Base-by-base conservation (phyloP, 768 basidiomycete genomes). In the Tulasnella sp. region DNA sequence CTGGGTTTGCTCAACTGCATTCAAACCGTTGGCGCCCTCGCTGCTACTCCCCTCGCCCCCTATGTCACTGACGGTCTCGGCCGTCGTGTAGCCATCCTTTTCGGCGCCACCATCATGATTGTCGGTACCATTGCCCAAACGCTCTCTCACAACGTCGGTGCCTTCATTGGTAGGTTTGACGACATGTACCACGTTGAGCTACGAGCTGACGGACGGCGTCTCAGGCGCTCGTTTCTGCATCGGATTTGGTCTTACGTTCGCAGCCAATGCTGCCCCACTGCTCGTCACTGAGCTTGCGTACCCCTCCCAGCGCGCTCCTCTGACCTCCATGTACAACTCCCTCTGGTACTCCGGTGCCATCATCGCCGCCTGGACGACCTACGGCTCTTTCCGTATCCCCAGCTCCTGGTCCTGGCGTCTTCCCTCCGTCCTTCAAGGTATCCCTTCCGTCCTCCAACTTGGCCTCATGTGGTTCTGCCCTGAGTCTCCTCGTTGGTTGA, bases 271-370 rank as follows among this genome's bases (percentile, higher is more conserved):
- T 50, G 86, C 88, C 9, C 87, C 89, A 9, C 77, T 90, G 74
- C 70, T 91, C 71, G 80, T 91, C 54, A 83, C 86, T 48, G 89
- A 92, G 69, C 70, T 91, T n/a, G 76, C 88, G 1, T 90, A 90
- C 67, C 89, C 88, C 14, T 72, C 77, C 9, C 83, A 92, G 69
- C 86, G 89, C 62, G 83, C 81, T 12, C 80, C 81, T 32, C 69
- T 92, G 58, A 90, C 85, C 12, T 81, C 84, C 2, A 69, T 80
- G 49, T 87, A 85, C 73, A 86, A 88, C 73, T 83, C 85, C 29
- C 80, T 88, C 59, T 90, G 88, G 86, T 87, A 86, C 67, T 81
- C 83, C 14, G 88, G 88, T 58, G 74, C 85, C 55, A 86, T 89
- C 66, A 65, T 88, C 58, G 75, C 86, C 35, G 86, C 86, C n/a